A percentile compares a stretch with the other conserved stretches of the same genome.
Evolutionary conservation across 2,329 filamentous ascomycete species (phyloP).

Genomic region (Diaporthe destruens): DNA sequence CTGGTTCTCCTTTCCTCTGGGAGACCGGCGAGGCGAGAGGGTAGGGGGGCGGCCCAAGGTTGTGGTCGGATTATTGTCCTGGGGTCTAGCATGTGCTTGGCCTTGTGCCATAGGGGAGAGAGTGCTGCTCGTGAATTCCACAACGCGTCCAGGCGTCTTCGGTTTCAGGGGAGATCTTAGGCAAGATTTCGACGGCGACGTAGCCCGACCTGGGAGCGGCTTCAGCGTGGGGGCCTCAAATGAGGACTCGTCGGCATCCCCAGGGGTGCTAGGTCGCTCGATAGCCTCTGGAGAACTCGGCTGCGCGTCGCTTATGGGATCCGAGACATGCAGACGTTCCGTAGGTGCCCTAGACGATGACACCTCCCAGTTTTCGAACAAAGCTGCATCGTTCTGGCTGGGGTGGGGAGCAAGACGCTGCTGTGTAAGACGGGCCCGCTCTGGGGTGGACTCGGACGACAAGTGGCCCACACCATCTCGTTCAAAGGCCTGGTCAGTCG

Average conservation of each 20-base stretch:
- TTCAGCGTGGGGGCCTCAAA: conserved; percentile 58
- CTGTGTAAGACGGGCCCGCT: conserved; percentile 24
- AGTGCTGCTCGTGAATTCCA: conserved; percentile 68
- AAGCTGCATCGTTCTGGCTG: conserved; percentile 32
- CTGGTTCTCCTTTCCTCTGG: conserved; percentile 28
- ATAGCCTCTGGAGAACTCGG: conserved; percentile 23
- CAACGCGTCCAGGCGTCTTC: conserved; percentile 69
- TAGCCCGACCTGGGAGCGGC: conserved; percentile 63
- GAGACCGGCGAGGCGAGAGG: background rate
- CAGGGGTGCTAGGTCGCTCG: conserved; percentile 35
- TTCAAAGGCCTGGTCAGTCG: conserved; percentile 11
- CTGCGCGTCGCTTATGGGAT: conserved; percentile 20
- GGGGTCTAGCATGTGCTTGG: conserved; percentile 45
- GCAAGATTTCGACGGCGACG: conserved; percentile 69
- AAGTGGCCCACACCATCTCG: background rate
- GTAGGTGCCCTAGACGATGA: conserved; percentile 36
- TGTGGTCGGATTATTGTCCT: background rate
- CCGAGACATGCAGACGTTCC: conserved; percentile 12
- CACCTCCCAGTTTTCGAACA: conserved; percentile 37
- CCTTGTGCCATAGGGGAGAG: conserved; percentile 60
- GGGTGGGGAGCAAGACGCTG: conserved; percentile 8
- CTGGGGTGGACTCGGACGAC: conserved; percentile 27
- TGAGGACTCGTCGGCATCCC: conserved; percentile 50
- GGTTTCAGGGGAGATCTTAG: conserved; percentile 69
- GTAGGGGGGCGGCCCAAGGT: background rate